Evolutionary conservation across 306 rosid species (phyloP), one percentile per base, ranked within the genome.

Genomic region (Cicer bijugum): DNA sequence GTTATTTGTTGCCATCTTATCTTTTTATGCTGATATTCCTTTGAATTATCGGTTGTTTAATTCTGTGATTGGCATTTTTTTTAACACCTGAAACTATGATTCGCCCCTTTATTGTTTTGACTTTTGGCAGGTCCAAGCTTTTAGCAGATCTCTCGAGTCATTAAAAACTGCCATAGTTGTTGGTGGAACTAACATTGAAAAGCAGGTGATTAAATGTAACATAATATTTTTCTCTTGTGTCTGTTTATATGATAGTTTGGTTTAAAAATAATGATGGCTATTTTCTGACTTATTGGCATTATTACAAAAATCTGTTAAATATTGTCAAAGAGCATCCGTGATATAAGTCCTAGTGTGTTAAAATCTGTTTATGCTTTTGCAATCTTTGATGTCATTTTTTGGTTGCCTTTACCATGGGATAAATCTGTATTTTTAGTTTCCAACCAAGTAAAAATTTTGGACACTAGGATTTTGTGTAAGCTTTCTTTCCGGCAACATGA

Each of bases 141-240:
- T 91, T 75, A 89, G 97, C 74, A 85, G 82, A 83, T 91, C 97
- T 76, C 88, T 87, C 0, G 88, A 86, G 62, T 86, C 92, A 52
- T 76, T 91, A 33, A 91, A 84, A 82, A 87, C 97, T 71, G 95
- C 97, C 35, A 87, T 91, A 63, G 90, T 89, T 83, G 97, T 91
- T 64, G 97, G 97, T 43, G 97, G 97, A 76, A 89, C 95, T 39
- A 89, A 91, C 78, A 86, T 91, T 71, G 82, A 84, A 60, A 91
- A 89, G 67, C 97, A 91, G 97, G 97, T 91, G 79, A 82, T 80
- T 76, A 69, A 66, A 55, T 68, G 67, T 53, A 35, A n/a, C 57
- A 16, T 48, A 9, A 45, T 72, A 16, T 12, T 76, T 65, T 44
- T 62, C 52, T 50, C 17, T 47, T 35, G 8, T 46, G 16, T 78